These are phyloP conservation scores for Leccinum arenicola DNA, from an alignment of 768 basidiomycete genomes.

Conservation along the genomic window DNA sequence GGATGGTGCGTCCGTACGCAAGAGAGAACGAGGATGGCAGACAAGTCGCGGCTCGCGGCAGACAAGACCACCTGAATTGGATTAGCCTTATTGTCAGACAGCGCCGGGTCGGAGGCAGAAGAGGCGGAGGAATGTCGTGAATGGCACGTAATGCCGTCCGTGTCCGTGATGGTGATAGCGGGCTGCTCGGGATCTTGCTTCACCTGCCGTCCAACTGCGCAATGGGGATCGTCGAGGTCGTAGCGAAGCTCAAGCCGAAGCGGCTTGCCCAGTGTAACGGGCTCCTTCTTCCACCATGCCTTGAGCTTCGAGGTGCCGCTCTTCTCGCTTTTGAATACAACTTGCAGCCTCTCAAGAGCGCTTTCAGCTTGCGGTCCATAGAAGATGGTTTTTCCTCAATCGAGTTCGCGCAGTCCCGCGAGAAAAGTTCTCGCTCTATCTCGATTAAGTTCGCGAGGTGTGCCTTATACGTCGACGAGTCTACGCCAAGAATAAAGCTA, in stretches of 20 bases:
- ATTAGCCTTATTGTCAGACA: conserved; percentile 38
- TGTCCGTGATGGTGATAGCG: conserved; percentile 22
- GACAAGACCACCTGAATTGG: conserved; percentile 49
- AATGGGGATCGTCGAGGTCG: conserved; percentile 40
- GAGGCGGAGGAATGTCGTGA: conserved; percentile 7
- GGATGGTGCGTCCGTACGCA: too few relatives aligned
- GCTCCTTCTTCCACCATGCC: conserved; percentile 63
- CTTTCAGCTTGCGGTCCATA: conserved; percentile 40
- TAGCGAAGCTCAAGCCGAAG: conserved; percentile 38
- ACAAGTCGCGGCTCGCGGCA: conserved; percentile 55
- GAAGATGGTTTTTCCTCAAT: conserved; percentile 24
- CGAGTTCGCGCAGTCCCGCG: conserved; percentile 18
- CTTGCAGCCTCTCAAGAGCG: conserved; percentile 42
- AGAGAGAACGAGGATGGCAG: too few relatives aligned
- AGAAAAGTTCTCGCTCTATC: conserved; percentile 34
- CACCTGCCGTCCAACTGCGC: conserved; percentile 38
- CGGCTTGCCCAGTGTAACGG: conserved; percentile 40
- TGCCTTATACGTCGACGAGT: conserved; percentile 35
- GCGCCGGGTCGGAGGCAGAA: conserved; percentile 7
- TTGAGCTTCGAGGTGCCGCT: conserved; percentile 51
- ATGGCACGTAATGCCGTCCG: conserved; percentile 20
- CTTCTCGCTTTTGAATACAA: conserved; percentile 31
- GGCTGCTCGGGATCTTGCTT: conserved; percentile 26
- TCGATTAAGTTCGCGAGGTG: conserved; percentile 35
- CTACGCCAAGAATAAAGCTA: conserved; percentile 32